Conservation (phyloP, 345 rosid genomes). For the Turnera subulata region DNA sequence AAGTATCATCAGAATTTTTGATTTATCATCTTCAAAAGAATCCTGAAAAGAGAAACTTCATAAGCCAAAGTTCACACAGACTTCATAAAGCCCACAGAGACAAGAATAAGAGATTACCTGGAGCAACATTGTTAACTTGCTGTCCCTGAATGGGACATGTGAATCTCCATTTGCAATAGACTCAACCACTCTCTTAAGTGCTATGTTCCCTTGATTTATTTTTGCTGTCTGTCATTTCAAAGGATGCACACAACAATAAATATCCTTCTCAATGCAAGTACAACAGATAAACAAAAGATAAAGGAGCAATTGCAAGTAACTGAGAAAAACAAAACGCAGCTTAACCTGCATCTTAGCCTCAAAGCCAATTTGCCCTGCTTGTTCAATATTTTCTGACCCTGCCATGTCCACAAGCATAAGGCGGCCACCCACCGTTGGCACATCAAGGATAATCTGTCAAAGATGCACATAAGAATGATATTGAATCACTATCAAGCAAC, state of each 20-base stretch:
- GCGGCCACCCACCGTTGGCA: slow-evolving; percentile 93
- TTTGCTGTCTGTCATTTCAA: slow-evolving; percentile 70
- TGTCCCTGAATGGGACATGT: slow-evolving; percentile 97
- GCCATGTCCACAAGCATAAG: slow-evolving; percentile 99
- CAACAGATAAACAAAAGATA: background rate
- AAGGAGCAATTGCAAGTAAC: background rate
- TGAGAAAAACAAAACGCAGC: background rate
- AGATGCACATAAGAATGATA: background rate
- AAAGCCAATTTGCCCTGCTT: slow-evolving; percentile 87
- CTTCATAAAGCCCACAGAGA: background rate
- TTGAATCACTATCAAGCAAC: no score
- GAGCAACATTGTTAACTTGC: slow-evolving; percentile 91
- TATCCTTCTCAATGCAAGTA: background rate
- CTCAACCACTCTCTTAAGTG: slow-evolving; percentile 92
- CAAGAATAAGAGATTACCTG: slow-evolving; percentile 44
- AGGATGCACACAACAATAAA: slow-evolving; percentile 12
- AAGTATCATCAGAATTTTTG: slow-evolving; percentile 87
- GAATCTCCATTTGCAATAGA: slow-evolving; percentile 99
- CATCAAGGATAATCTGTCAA: slow-evolving; percentile 82
- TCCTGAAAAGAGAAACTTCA: slow-evolving; percentile 43
- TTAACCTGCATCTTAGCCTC: slow-evolving; percentile 98
- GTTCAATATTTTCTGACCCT: slow-evolving; percentile 96
- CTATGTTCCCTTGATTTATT: slow-evolving; percentile 94
- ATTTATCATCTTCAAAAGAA: slow-evolving; percentile 94
- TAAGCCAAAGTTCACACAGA: no score